Base-by-base conservation (phyloP, 805 yeast genomes). In the Debaryomyces prosopidis region DNA sequence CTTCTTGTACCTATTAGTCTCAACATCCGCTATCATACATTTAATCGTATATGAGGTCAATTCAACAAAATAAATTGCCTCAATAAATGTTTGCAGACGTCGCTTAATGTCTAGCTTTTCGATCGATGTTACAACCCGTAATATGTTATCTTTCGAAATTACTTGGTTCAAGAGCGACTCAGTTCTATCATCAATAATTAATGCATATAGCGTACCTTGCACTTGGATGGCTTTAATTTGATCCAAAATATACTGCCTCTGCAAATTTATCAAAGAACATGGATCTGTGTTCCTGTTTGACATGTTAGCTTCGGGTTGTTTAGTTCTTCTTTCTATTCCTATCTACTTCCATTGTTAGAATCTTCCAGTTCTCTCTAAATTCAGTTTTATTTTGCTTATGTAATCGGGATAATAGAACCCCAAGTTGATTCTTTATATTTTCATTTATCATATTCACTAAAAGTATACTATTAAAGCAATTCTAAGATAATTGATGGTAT, bases 61-160 rank as follows among this genome's bases (percentile, higher is more conserved):
- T 41, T 86, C 87, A 14, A 89, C 65, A 20, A 94, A 68, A 64
- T 94, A 94, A 8, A 94, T 70, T 5, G 90, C 97, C 52, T 86
- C 92, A 37, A 88, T 74, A 15, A 83, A 81, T 2, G 79, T 65
- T 61, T 82, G 84, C 14, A 82, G 76, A 36, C 78, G 77, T 51
- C 96, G 75, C 35, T 68, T 70, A 19, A 77, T 71, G 52, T 86
- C 92, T 15, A 89, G 70, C 49, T 70, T 65, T 55, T 84, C 90
- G 14, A 87, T 73, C 11, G 88, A 82, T 2, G 85, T 77, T 6
- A 82, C 87, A 39, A 78, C 59, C 32, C 79, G 65, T 7, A 84
- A 65, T 10, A 84, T 61, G 23, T 75, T 78, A 36, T 71, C 77
- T 39, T 71, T 73, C 19, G 70, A 60, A 15, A 85, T 71, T 15